Evolutionary conservation across 768 basidiomycete genomes (phyloP), one percentile per base, ranked within the genome.

Genomic region (Nidularia pulvinata): DNA sequence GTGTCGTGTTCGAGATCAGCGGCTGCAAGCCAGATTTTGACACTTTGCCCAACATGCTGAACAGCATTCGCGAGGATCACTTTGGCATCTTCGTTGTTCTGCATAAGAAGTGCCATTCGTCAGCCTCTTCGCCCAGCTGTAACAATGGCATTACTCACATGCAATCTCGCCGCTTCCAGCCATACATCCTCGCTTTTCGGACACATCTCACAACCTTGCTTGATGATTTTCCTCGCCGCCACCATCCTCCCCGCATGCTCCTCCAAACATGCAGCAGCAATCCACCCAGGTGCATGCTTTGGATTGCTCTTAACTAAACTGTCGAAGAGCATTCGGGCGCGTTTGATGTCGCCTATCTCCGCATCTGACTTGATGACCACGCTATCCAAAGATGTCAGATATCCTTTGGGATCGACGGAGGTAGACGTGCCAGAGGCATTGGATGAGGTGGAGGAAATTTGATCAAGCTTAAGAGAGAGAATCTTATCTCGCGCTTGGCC

Each of bases 331-430:
- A 95, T 94, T 22, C 97, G 82, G 1, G 96, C 97, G 43, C 95
- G 88, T 67, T 99, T 99, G 68, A 98, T 98, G 68, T 98, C 97
- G 30, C 95, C 96, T 61, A 99, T 99, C 73, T 98, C 96, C 2
- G 94, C 93, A 55, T 94, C 91, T 1, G 88, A 89, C 67, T 98
- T 98, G 55, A 95, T 73, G n/a, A 88, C 76, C 47, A 95, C 92
- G 56, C 87, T 93, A 61, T 98, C 89, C 51, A 98, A 82, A 9
- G 93, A 95, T 0, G 96, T 98, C 49, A 99, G 84, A 69, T 98
- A 99, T n/a, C 96, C 96, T 69, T 95, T 94, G 1, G 97, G 95
- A 63, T 99, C 97, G 34, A 99, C 87, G 7, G 91, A 91, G 1
- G 95, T 91, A 6, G 93, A 83, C 1, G 84, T 78, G 13, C 93